These are phyloP conservation scores for Solanum aculeatissimum DNA, from an alignment of 305 asterid genomes.

Conservation along the genomic window DNA sequence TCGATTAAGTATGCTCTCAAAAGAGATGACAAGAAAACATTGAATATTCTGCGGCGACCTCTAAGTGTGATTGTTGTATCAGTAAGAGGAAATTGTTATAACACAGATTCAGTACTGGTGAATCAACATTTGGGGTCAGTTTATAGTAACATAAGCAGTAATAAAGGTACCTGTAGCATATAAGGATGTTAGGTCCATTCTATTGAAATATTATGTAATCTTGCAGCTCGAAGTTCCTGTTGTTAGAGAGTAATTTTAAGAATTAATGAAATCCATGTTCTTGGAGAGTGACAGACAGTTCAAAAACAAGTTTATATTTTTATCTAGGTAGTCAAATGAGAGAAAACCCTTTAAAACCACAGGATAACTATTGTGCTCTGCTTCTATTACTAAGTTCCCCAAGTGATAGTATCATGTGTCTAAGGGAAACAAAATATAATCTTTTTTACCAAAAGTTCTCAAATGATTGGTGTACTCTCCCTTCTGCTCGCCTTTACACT, in stretches of 20 bases:
- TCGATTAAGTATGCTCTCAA: neutral
- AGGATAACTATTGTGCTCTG: neutral
- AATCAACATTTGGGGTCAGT: neutral
- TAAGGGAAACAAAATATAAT: neutral
- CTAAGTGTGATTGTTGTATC: neutral
- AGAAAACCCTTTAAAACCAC: neutral
- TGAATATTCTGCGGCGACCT: neutral
- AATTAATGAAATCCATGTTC: neutral
- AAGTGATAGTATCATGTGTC: neutral
- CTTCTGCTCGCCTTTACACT: neutral
- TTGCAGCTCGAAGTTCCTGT: neutral
- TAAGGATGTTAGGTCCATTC: neutral
- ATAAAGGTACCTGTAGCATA: neutral
- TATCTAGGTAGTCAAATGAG: neutral
- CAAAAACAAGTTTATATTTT: neutral
- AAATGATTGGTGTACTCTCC: neutral
- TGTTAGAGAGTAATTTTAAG: neutral
- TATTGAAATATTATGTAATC: neutral
- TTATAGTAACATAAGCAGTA: neutral
- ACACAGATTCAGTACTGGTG: neutral
- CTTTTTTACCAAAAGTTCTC: neutral
- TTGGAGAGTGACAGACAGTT: neutral
- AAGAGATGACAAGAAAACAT: neutral
- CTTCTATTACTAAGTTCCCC: neutral
- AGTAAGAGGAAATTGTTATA: neutral